These are phyloP conservation scores for Musa schizocarpa DNA, from an alignment of 176 grass and related monocot species.

Conservation along the genomic window DNA sequence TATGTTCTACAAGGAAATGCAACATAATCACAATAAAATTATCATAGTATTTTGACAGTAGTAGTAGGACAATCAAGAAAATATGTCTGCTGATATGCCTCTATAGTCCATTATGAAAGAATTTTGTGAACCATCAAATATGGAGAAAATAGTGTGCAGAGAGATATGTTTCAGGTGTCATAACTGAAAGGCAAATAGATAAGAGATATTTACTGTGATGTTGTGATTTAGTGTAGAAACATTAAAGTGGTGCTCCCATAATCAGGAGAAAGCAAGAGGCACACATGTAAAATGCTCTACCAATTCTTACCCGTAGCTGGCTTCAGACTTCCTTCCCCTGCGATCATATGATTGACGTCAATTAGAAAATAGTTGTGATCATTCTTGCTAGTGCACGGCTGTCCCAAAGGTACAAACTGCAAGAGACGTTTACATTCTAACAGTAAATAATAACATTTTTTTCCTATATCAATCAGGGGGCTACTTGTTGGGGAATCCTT, in stretches of 20 bases:
- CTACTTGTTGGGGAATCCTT: too few relatives aligned
- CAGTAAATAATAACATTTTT: too few relatives aligned
- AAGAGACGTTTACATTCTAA: too few relatives aligned
- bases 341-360: constrained; percentile 53
- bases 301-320: constrained; percentile 57
- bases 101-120: background rate
- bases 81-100: background rate
- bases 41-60: background rate
- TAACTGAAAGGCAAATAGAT: background rate
- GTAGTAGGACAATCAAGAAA: background rate
- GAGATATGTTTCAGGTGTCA: constrained; percentile 1
- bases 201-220: constrained; percentile 30
- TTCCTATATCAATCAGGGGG: too few relatives aligned
- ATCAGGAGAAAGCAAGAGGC: constrained; percentile 33
- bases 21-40: background rate
- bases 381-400: background rate
- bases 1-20: background rate
- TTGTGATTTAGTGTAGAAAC: constrained; percentile 55
- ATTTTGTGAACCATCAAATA: background rate
- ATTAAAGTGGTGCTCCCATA: constrained; percentile 30
- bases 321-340: constrained; percentile 46
- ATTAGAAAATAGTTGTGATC: constrained; percentile 14
- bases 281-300: constrained; percentile 58
- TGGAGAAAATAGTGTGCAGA: background rate
- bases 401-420: too few relatives aligned